Percentiles rank a stretch among this genome's conserved stretches.
Conservation (phyloP, 129 eudicot genomes). For the Ambrosia trifida region DNA sequence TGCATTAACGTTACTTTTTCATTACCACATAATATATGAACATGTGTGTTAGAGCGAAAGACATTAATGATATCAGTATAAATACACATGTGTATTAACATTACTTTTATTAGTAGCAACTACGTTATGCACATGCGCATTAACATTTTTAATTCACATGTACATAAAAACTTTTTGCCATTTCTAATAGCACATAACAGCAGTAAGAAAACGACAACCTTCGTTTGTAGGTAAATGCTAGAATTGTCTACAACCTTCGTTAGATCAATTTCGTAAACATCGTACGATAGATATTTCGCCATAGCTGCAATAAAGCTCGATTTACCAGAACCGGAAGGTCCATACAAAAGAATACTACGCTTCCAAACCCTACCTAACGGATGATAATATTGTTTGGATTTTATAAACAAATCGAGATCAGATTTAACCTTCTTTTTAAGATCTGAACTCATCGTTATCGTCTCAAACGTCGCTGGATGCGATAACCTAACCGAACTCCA, state of each 20-base stretch:
- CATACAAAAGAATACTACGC: slow-evolving; percentile 74
- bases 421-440: slow-evolving; percentile 51
- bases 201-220: slow-evolving; percentile 50
- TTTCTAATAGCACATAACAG: slow-evolving; percentile 39
- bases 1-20: too few species aligned
- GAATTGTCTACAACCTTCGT: slow-evolving; percentile 53
- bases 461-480: slow-evolving; percentile 73
- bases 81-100: too few species aligned
- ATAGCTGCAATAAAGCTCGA: slow-evolving; percentile 75
- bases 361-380: slow-evolving; percentile 86
- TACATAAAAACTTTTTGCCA: neutral
- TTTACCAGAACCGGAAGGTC: slow-evolving; percentile 85
- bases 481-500: slow-evolving; percentile 63
- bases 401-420: slow-evolving; percentile 65
- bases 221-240: neutral
- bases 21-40: too few species aligned
- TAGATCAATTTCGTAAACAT: slow-evolving; percentile 64
- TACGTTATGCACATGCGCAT: too few species aligned
- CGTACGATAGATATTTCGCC: slow-evolving; percentile 58
- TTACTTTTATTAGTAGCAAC: too few species aligned
- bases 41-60: too few species aligned
- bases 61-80: too few species aligned
- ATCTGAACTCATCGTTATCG: slow-evolving; percentile 76
- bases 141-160: too few species aligned
- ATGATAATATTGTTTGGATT: slow-evolving; percentile 77